Conservation (phyloP, 2,329 filamentous ascomycete species). For the Aspergillus fructus region DNA sequence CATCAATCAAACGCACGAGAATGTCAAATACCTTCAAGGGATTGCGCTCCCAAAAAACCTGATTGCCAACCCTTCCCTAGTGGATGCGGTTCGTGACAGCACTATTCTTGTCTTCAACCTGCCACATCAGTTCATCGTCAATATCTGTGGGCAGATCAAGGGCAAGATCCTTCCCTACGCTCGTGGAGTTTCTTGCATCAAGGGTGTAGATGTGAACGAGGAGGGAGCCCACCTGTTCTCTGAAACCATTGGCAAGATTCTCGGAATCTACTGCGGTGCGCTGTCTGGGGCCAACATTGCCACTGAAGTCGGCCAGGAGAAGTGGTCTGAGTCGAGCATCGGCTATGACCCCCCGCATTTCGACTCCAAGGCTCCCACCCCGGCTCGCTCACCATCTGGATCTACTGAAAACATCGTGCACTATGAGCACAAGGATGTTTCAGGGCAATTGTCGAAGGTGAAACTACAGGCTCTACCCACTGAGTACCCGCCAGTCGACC, state of each 20-base stretch:
- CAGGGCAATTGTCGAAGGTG: conserved; percentile 65
- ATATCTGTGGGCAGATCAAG: conserved; percentile 77
- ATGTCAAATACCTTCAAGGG: conserved; percentile 95
- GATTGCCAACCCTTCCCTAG: conserved; percentile 45
- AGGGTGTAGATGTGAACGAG: conserved; percentile 90
- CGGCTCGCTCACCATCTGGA: conserved; percentile 51
- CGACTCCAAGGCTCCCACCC: conserved; percentile 76
- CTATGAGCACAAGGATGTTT: conserved; percentile 67
- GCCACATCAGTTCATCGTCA: conserved; percentile 85
- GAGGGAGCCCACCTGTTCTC: conserved; percentile 86
- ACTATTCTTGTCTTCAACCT: conserved; percentile 95
- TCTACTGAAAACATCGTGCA: conserved; percentile 52
- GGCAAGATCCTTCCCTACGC: conserved; percentile 91
- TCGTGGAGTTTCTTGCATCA: conserved; percentile 94
- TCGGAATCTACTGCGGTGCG: conserved; percentile 95
- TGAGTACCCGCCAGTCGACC: conserved; percentile 84
- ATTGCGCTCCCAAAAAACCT: conserved; percentile 76
- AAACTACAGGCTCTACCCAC: conserved; percentile 72
- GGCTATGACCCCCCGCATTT: conserved; percentile 90
- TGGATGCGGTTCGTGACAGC: conserved; percentile 75
- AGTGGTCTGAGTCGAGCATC: conserved; percentile 95
- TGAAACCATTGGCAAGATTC: conserved; percentile 85
- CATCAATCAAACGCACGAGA: conserved; percentile 93
- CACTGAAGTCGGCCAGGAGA: conserved; percentile 88
- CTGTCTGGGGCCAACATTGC: conserved; percentile 96